Base-by-base conservation (phyloP, 2,329 filamentous ascomycete species). In the Coniochaeta sp. region DNA sequence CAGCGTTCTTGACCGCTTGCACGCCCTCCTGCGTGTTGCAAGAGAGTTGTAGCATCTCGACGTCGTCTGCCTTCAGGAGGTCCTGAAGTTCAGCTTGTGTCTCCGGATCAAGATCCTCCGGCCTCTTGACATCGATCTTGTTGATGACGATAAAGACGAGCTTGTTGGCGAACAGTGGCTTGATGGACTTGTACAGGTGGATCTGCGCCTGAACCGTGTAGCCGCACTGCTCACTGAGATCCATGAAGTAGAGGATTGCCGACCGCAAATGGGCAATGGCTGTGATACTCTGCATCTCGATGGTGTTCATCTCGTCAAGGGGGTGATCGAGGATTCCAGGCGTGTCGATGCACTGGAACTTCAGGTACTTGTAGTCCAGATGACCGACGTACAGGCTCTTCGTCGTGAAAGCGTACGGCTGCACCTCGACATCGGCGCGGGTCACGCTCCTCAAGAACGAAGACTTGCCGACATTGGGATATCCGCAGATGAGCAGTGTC, bases 281-380 rank as follows among this genome's bases (percentile, higher is more conserved):
- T 19, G 93, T 98, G 67, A 99, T 97, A 63, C 90, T 90, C 81
- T 98, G 95, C 91, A 98, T 98, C 77, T 99, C 95, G 72, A 99
- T 99, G 3, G 95, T 98, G 79, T 97, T 96, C 95, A 98, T 99
- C 79, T 98, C 95, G 77, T 98, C 95, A 4, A 57, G 55, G 34
- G 55, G 55, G 50, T 17, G 47, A 32, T 55, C 63, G 63, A 42
- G 64, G 61, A 99, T 96, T 81, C 95, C 95, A n/a, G 93, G 93
- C 12, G 95, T 99, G 77, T 99, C 95, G 68, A 99, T 97, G 30
- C 92, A 93, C 78, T 82, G 80, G 71, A 83, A 83, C 38, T 57
- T 57, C 55, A 36, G 42, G 19, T 19, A 95, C 78, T 96, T 96
- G 81, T 96, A 96, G 77, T 96, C 92, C 73, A 98, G 97, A 77